Percentiles rank a stretch among this genome's conserved stretches.
Conservation (phyloP, 495 filamentous ascomycete species). For the Opeltia flavorubescens region DNA sequence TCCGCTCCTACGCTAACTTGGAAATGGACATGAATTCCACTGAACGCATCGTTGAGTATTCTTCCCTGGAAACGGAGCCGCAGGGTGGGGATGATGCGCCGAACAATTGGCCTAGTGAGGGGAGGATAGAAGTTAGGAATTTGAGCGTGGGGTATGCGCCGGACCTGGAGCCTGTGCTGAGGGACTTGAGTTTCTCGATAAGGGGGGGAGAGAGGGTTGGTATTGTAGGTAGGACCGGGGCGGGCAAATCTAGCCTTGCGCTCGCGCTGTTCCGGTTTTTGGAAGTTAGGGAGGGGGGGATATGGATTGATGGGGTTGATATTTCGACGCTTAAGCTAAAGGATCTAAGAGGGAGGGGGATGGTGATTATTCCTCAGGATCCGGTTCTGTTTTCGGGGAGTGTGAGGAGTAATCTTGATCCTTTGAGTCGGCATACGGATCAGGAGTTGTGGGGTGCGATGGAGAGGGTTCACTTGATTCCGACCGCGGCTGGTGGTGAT, state of each 20-base stretch:
- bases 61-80: no score
- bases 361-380: slow-evolving; percentile 26
- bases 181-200: slow-evolving; percentile 16
- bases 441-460: slow-evolving; percentile 15
- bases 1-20: slow-evolving; percentile 46
- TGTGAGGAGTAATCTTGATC: slow-evolving; percentile 23
- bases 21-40: slow-evolving; percentile 58
- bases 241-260: slow-evolving; percentile 22
- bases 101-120: slow-evolving; percentile 18
- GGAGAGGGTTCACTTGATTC: slow-evolving; percentile 8
- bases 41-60: slow-evolving; percentile 28
- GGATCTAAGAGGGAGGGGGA: slow-evolving; percentile 17
- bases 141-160: slow-evolving; percentile 15
- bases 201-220: slow-evolving; percentile 18
- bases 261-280: slow-evolving; percentile 19
- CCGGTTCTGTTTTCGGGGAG: slow-evolving; percentile 21
- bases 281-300: slow-evolving; percentile 16
- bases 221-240: slow-evolving; percentile 24
- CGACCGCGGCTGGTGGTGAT: neutral
- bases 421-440: slow-evolving; percentile 9
- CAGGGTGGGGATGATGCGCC: neutral
- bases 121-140: slow-evolving; percentile 17
- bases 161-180: slow-evolving; percentile 9
- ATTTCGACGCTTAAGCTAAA: slow-evolving; percentile 12
- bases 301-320: slow-evolving; percentile 18